Base-by-base conservation (phyloP, 2,329 filamentous ascomycete species). In the Fonsecaea erecta region DNA sequence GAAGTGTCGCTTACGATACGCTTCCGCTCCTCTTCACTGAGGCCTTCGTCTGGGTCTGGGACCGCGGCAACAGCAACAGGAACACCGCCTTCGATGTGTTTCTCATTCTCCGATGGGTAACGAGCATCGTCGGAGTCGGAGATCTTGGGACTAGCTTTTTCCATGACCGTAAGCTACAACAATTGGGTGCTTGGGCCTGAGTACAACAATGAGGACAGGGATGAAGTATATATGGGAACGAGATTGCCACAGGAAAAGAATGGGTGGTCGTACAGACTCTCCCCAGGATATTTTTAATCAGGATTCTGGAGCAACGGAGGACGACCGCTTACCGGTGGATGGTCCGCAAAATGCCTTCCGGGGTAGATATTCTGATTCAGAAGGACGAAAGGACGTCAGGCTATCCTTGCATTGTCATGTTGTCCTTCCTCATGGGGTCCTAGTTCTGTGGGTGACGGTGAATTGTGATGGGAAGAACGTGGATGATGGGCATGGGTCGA, bases 1-100 rank as follows among this genome's bases (percentile, higher is more conserved):
- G 16, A 46, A 43, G 2, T 46, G 16, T 32, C 21, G 35, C 84
- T 68, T 78, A 91, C 89, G 72, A 86, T 84, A 55, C 77, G 82
- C 28, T 83, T 84, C 69, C 79, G 83, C 74, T 92, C 89, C 68
- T 86, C 87, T 0, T 84, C 83, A 43, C 82, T 87, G 70, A 90
- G 77, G 7, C 86, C 86, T 54, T 84, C 87, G 76, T 92, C 90
- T 0, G 86, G 86, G 71, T 89, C 85, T 8, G 74, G 71, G 2
- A 74, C 43, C 14, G 52, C 28, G 21, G 62, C 7, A 16, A 70
- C 32, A 18, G 28, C 54, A 14, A 66, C 68, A 2, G 64, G 68
- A 30, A 35, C 60, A 35, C 55, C 67, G 43, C 61, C 24, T 21
- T 68, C 64, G 34, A 64, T 16, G 37, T 65, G 58, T 40, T 70